These are phyloP conservation scores for Pseudopithomyces chartarum DNA, from an alignment of 2,329 filamentous ascomycete species.

Conservation along the genomic window DNA sequence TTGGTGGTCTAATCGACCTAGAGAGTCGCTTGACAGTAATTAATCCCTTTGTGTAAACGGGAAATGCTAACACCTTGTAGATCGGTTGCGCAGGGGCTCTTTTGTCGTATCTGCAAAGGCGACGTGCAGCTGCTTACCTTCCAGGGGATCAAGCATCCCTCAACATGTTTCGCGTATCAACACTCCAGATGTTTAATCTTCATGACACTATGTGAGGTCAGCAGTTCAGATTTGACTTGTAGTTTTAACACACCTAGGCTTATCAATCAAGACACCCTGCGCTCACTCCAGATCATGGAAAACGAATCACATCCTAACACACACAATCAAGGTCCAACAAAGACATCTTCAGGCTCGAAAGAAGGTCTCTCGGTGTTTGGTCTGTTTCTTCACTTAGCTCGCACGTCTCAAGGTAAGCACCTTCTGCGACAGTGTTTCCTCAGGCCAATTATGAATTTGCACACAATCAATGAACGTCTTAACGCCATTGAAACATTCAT, in stretches of 20 bases:
- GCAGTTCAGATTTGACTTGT: slow-evolving; percentile 43
- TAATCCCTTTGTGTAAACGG: neutral
- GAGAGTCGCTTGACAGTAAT: slow-evolving; percentile 72
- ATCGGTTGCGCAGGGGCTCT: slow-evolving; percentile 88
- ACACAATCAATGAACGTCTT: slow-evolving; percentile 73
- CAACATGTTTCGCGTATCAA: slow-evolving; percentile 64
- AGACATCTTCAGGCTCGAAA: slow-evolving; percentile 67
- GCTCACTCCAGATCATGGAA: slow-evolving; percentile 83
- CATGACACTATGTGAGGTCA: slow-evolving; percentile 60
- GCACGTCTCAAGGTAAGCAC: slow-evolving; percentile 77
- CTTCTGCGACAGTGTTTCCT: slow-evolving; percentile 81
- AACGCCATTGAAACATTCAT: slow-evolving; percentile 70
- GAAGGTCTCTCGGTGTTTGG: slow-evolving; percentile 85
- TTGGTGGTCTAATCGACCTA: slow-evolving; percentile 73
- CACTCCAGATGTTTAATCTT: slow-evolving; percentile 77
- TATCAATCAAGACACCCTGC: slow-evolving; percentile 77
- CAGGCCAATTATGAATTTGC: slow-evolving; percentile 72
- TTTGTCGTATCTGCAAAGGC: slow-evolving; percentile 75
- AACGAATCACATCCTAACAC: slow-evolving; percentile 82
- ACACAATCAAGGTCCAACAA: slow-evolving; percentile 73
- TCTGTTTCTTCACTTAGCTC: slow-evolving; percentile 74
- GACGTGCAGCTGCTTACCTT: slow-evolving; percentile 66
- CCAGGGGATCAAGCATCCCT: slow-evolving; percentile 62
- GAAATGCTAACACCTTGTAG: slow-evolving; percentile 39
- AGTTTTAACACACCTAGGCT: slow-evolving; percentile 64